phyloP scores from a whole-genome alignment of 805 yeast species.

The Candida odintsovae region DNA sequence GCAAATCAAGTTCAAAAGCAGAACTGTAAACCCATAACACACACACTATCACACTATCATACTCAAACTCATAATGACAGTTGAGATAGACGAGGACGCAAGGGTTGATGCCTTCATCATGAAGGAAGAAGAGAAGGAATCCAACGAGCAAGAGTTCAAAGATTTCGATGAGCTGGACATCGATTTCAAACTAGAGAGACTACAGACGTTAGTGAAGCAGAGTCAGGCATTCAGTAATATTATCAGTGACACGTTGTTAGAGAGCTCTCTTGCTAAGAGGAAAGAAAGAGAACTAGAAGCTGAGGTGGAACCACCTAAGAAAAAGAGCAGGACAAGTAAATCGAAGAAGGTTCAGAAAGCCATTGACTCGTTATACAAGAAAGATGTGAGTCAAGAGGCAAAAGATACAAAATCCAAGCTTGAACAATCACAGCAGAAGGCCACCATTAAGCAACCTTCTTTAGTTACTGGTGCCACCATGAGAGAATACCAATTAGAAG shows the following conservation, averaged over 20 bases:
- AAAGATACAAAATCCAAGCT: slow-evolving; percentile 20
- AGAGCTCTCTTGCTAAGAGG: slow-evolving; percentile 34
- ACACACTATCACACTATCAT: too few species aligned
- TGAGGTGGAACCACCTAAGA: slow-evolving; percentile 14
- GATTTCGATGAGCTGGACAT: slow-evolving; percentile 37
- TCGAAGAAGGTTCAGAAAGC: slow-evolving; percentile 17
- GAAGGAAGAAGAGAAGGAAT: slow-evolving; percentile 6
- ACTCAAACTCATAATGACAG: slow-evolving; percentile 11
- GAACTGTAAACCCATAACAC: background rate
- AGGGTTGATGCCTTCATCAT: slow-evolving; percentile 13
- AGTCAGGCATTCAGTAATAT: slow-evolving; percentile 85
- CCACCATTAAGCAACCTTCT: slow-evolving; percentile 43
- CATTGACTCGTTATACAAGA: slow-evolving; percentile 21
- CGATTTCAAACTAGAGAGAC: slow-evolving; percentile 56
- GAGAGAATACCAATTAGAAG: slow-evolving; percentile 84
- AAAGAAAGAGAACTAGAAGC: slow-evolving; percentile 21
- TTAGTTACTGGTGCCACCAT: slow-evolving; percentile 51
- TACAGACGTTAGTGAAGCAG: slow-evolving; percentile 74
- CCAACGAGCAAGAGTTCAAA: slow-evolving; percentile 9
- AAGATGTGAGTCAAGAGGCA: slow-evolving; percentile 14
- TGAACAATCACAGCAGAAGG: slow-evolving; percentile 3
- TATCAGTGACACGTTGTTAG: slow-evolving; percentile 71
- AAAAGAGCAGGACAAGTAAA: slow-evolving; percentile 21
- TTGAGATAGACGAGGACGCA: slow-evolving; percentile 15
- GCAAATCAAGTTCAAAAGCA: background rate